Evolutionary conservation across 306 rosid species (phyloP), one percentile per base, ranked within the genome.

Genomic region (Citrullus amarus): DNA sequence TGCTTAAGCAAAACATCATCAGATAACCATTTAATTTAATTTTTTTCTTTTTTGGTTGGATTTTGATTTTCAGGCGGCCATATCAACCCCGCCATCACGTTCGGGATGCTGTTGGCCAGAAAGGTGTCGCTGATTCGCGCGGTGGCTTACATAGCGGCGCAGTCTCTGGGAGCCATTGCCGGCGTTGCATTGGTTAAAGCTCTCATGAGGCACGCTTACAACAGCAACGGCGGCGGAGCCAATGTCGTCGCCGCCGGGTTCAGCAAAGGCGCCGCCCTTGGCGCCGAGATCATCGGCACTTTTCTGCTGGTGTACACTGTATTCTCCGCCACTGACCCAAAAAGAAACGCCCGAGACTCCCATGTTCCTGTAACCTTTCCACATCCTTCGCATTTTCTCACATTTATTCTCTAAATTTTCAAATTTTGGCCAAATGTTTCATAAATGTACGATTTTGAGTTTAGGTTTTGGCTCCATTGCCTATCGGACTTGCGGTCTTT

Each of bases 241-340:
- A 86, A 88, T 85, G 34, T 59, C 1, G 89, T 88, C 30, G 28
- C 28, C 28, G 28, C 28, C 28, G 28, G 28, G 28, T 25, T 25
- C 28, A 25, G 28, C 28, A 25, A 25, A 25, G 28, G 28, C 28
- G 28, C 28, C 28, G 28, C 28, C 28, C 28, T 25, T 25, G 28
- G 28, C 28, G 28, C 28, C 28, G 91, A 88, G 77, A 88, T 88
- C 8, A 88, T 88, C 5, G 91, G 91, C 12, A 88, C 91, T 16
- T 88, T 88, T 61, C 86, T 88, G 8, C 84, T 88, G 17, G 91
- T 88, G 20, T 88, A 86, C 85, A 88, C 91, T 15, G 91, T 88
- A 22, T 88, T 88, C 88, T 86, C 91, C 0, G 91, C 91, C 59
- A 86, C 91, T 9, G 89, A 88, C 79, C 91, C 91, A 1, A 53